These are phyloP conservation scores for Penicillium digitatum DNA, from an alignment of 2,329 filamentous ascomycete genomes.

Conservation along the genomic window DNA sequence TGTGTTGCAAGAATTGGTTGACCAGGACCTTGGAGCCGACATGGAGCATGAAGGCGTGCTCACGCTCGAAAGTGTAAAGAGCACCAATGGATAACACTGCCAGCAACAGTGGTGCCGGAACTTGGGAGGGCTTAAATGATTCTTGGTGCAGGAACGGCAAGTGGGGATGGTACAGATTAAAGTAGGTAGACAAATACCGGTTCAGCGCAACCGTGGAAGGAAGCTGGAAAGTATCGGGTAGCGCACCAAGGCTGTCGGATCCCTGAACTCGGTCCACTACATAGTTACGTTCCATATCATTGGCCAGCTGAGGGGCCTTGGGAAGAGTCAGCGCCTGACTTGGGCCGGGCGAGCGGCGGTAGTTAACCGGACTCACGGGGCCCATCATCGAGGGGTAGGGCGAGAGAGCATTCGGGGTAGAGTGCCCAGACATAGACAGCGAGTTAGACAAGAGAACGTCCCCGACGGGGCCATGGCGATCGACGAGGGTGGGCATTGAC, in stretches of 20 bases:
- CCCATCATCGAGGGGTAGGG: conserved; percentile 66
- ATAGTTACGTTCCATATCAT: conserved; percentile 77
- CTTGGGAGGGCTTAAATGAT: conserved; percentile 76
- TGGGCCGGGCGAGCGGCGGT: conserved; percentile 65
- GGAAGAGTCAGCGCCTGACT: conserved; percentile 61
- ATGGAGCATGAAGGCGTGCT: conserved; percentile 94
- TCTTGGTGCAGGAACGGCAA: conserved; percentile 90
- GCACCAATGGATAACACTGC: conserved; percentile 93
- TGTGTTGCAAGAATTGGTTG: conserved; percentile 95
- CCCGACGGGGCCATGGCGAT: conserved; percentile 56
- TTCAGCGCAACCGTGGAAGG: conserved; percentile 78
- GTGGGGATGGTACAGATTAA: conserved; percentile 94
- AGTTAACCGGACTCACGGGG: conserved; percentile 65
- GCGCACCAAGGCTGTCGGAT: conserved; percentile 73
- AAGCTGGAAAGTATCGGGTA: conserved; percentile 85
- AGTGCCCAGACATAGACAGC: conserved; percentile 63
- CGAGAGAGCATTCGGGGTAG: conserved; percentile 69
- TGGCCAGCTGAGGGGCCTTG: conserved; percentile 73
- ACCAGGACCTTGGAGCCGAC: conserved; percentile 96
- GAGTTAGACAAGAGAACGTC: conserved; percentile 69
- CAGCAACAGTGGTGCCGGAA: conserved; percentile 77
- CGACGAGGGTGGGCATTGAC: conserved; percentile 63
- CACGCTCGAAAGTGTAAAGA: conserved; percentile 93
- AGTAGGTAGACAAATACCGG: conserved; percentile 91
- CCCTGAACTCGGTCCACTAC: conserved; percentile 82